Evolutionary conservation across 2,329 filamentous ascomycete genomes (phyloP), one percentile per base, ranked within the genome.

Genomic region (Cladobotryum protrusum): DNA sequence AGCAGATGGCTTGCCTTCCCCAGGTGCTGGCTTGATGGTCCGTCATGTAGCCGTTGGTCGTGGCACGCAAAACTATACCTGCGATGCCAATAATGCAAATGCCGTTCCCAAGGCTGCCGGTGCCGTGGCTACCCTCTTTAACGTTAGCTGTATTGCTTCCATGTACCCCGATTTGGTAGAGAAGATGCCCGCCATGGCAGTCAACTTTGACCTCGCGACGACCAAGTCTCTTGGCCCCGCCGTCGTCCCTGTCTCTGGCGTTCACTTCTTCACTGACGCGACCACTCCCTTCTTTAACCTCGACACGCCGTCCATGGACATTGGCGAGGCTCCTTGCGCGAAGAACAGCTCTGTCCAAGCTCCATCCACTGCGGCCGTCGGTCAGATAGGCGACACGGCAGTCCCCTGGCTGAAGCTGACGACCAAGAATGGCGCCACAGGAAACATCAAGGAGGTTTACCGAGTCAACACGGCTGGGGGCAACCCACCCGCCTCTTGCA

Each of bases 61-160:
- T 41, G 92, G 92, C 53, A 93, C 87, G 7, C 85, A 96, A 72
- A 96, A 96, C 77, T 97, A 96, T 75, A 95, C 89, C 46, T 96
- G 92, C 75, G 74, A 79, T 52, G 71, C 77, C 48, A 69, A 69
- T 54, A 79, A 86, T 58, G 64, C 79, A 2, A 78, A 78, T 3
- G 78, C 81, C 0, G 71, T 70, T 0, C 91, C 92, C 13, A 74
- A 73, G 9, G 75, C 83, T 15, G 68, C 75, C 45, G 92, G 92
- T 55, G 92, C 92, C 48, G 64, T 89, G 0, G 92, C 92, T 48
- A 84, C 81, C 1, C 87, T 97, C 60, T 96, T 87, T 82, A 90
- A 96, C 70, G 87, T 84, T 52, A 87, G 83, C 58, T 96, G 92
- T 70, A 68, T 92, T 33, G 86, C 86, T 6, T 77, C 86, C 39